Evolutionary conservation across 2,329 filamentous ascomycete species (phyloP).

Genomic region (Phyllosticta citrichinensis): DNA sequence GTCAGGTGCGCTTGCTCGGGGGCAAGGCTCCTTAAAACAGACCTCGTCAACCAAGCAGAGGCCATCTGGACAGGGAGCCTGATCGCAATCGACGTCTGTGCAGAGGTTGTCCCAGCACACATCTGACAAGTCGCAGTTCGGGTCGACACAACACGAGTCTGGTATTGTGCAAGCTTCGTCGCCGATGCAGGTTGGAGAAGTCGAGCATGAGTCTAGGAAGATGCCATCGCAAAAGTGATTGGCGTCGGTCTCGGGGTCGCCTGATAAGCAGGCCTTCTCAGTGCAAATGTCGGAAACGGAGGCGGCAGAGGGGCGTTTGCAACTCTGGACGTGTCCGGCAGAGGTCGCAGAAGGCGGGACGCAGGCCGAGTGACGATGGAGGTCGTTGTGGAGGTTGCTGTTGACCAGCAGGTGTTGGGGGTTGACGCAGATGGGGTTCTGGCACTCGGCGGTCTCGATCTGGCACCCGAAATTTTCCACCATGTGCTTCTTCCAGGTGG

Average conservation of each 20-base stretch:
- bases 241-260: conserved; percentile 13
- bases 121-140: conserved; percentile 20
- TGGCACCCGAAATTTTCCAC: conserved; percentile 6
- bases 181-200: conserved; percentile 20
- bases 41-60: conserved; percentile 25
- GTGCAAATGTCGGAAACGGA: conserved; percentile 7
- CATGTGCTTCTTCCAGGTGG: conserved; percentile 3
- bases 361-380: conserved; percentile 3
- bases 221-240: conserved; percentile 26
- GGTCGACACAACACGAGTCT: conserved; percentile 26
- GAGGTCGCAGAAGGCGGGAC: background rate
- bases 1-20: background rate
- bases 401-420: conserved; percentile 6
- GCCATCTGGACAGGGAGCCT: conserved; percentile 20
- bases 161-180: conserved; percentile 20
- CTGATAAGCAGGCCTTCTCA: background rate
- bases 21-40: conserved; percentile 5
- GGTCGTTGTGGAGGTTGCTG: conserved; percentile 5
- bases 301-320: background rate
- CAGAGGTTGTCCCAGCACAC: conserved; percentile 16
- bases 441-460: conserved; percentile 7
- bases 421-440: conserved; percentile 7
- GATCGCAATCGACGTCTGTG: conserved; percentile 26
- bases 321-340: background rate
- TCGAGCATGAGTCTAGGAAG: conserved; percentile 18